These are phyloP conservation scores for Dactylellina drechsleri DNA, from an alignment of 2,329 filamentous ascomycete species.

Conservation along the genomic window DNA sequence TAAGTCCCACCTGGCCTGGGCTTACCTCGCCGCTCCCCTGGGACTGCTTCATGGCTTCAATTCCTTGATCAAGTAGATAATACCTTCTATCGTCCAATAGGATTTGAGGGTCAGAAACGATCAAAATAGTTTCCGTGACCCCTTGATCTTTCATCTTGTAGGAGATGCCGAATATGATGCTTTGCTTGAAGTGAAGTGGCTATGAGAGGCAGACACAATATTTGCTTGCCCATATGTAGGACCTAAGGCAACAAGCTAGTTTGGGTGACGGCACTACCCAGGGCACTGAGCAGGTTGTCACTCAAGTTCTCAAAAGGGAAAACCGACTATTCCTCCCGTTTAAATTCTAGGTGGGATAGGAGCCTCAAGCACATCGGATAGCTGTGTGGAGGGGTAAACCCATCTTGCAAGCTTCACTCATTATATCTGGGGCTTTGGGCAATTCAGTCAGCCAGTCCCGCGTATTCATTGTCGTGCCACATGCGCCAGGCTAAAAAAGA, in stretches of 20 bases:
- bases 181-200: constrained; percentile 18
- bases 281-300: background rate
- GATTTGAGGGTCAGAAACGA: constrained; percentile 16
- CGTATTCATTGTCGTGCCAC: constrained; percentile 45
- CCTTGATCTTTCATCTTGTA: constrained; percentile 13
- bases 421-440: constrained; percentile 14
- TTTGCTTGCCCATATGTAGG: constrained; percentile 6
- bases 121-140: constrained; percentile 11
- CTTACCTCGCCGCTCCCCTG: constrained; percentile 27
- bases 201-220: constrained; percentile 51
- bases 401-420: no score
- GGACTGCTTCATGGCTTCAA: constrained; percentile 1
- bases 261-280: constrained; percentile 21
- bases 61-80: constrained; percentile 41
- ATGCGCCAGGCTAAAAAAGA: constrained; percentile 9
- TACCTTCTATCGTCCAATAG: constrained; percentile 40
- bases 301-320: constrained; percentile 16
- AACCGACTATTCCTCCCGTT: constrained; percentile 24
- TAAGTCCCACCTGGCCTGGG: constrained; percentile 4
- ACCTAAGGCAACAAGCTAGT: background rate
- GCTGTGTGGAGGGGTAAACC: no score
- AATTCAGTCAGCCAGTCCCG: constrained; percentile 1
- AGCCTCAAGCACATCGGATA: no score
- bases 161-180: constrained; percentile 43
- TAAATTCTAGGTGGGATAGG: no score